phyloP scores from a whole-genome alignment of 2,329 filamentous ascomycete genomes.

The Salinomyces thailandicus region DNA sequence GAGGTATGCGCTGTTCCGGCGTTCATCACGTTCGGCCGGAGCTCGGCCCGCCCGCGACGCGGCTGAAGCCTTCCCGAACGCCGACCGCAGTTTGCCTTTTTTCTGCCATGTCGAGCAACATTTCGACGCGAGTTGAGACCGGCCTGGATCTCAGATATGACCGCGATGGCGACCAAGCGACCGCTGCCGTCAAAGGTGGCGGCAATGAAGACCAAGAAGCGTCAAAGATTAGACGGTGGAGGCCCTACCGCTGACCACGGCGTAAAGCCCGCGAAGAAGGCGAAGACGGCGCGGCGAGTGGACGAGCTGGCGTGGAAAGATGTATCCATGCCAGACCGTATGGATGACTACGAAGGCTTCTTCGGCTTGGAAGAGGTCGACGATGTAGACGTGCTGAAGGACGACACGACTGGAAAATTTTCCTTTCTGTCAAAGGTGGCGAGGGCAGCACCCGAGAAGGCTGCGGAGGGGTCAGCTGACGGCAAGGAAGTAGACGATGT shows the following conservation, averaged over 20 bases:
- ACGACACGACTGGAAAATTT: constrained; percentile 39
- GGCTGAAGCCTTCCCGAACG: no score
- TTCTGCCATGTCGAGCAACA: no score
- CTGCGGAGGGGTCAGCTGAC: constrained; percentile 22
- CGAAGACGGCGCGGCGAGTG: constrained; percentile 8
- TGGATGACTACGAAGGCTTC: constrained; percentile 88
- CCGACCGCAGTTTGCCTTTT: no score
- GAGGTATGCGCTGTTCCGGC: no score
- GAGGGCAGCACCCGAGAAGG: constrained; percentile 10
- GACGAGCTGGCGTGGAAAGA: constrained; percentile 53
- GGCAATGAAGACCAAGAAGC: constrained; percentile 34
- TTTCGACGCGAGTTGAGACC: no score
- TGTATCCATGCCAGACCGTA: constrained; percentile 59
- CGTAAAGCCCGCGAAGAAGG: constrained; percentile 3
- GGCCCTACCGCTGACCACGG: not conserved
- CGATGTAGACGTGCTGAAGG: constrained; percentile 70
- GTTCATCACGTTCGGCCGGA: no score
- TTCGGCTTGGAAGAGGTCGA: constrained; percentile 78
- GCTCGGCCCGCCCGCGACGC: no score
- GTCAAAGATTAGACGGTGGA: constrained; percentile 29
- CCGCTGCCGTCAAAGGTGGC: constrained; percentile 29
- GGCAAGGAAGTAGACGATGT: constrained; percentile 26
- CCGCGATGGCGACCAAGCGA: constrained; percentile 25
- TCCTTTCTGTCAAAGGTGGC: constrained; percentile 25
- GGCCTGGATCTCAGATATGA: no score